Percentiles rank a stretch among this genome's conserved stretches.
Conservation (phyloP, 768 basidiomycete species). For the Panaeolus cyanescens region DNA sequence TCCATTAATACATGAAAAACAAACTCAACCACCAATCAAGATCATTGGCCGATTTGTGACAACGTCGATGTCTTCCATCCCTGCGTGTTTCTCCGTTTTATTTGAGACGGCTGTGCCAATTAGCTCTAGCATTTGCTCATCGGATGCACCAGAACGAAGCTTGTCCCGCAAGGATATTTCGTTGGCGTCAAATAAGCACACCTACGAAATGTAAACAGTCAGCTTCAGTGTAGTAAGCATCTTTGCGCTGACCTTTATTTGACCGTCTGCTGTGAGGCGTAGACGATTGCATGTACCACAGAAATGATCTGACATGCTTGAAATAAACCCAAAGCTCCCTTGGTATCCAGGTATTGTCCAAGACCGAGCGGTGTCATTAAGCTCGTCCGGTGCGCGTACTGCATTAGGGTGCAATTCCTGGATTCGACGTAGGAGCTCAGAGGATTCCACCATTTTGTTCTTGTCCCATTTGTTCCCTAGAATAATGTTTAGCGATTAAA, state of each 20-base stretch:
- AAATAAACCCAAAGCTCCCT: conserved; percentile 86
- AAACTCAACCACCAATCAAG: conserved; percentile 88
- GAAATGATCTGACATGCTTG: conserved; percentile 93
- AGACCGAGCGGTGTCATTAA: conserved; percentile 80
- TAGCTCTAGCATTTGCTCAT: conserved; percentile 59
- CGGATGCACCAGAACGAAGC: conserved; percentile 64
- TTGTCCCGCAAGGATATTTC: conserved; percentile 81
- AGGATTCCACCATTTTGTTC: conserved; percentile 79
- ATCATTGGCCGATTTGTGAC: conserved; percentile 87
- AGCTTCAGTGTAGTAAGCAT: conserved; percentile 3
- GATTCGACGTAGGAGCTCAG: conserved; percentile 58
- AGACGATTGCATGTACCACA: conserved; percentile 84
- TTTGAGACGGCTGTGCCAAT: conserved; percentile 66
- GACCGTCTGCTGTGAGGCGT: conserved; percentile 86
- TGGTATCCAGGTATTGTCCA: conserved; percentile 72
- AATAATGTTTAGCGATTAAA: neutral
- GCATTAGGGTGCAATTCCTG: conserved; percentile 47
- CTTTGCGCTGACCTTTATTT: conserved; percentile 66
- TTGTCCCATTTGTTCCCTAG: conserved; percentile 86
- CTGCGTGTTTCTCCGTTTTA: conserved; percentile 83
- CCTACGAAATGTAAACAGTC: conserved; percentile 44
- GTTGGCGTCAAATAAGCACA: conserved; percentile 85
- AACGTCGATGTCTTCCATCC: conserved; percentile 81
- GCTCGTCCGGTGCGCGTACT: conserved; percentile 61
- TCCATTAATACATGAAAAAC: conserved; percentile 30